These are phyloP conservation scores for Sodiomyces alkalinus DNA, from an alignment of 2,329 filamentous ascomycete species.

Conservation along the genomic window DNA sequence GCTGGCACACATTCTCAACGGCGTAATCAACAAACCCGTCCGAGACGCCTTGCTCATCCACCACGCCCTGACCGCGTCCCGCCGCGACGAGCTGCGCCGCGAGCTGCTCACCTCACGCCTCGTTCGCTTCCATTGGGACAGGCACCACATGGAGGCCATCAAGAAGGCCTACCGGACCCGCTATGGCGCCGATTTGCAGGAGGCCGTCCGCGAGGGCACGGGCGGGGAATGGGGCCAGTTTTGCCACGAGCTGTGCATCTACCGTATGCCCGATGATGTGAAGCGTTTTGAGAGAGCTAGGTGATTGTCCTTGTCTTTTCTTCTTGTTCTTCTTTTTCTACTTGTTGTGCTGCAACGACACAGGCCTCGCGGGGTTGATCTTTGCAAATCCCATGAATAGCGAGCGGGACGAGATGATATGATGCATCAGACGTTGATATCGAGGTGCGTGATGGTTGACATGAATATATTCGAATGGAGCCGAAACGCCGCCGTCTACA, in stretches of 20 bases:
- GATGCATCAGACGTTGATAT: too few species aligned
- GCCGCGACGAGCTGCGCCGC: conserved; percentile 56
- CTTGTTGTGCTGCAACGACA: too few species aligned
- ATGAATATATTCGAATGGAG: too few species aligned
- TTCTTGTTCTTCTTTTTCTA: too few species aligned
- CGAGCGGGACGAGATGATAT: too few species aligned
- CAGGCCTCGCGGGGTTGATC: too few species aligned
- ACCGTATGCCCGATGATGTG: conserved; percentile 43
- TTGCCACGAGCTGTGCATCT: conserved; percentile 54
- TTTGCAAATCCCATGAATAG: too few species aligned
- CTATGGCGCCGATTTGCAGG: conserved; percentile 59
- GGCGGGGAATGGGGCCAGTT: conserved; percentile 65
- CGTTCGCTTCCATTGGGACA: conserved; percentile 87
- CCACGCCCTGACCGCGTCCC: conserved; percentile 69
- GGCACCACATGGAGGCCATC: conserved; percentile 61
- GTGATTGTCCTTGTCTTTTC: too few species aligned
- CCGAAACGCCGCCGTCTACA: too few species aligned
- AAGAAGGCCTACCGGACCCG: conserved; percentile 68
- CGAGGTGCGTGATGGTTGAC: too few species aligned
- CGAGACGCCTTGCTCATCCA: conserved; percentile 82
- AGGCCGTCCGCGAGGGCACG: conserved; percentile 64
- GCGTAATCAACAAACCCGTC: conserved; percentile 87
- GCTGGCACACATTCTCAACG: conserved; percentile 88
- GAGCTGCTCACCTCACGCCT: conserved; percentile 80
- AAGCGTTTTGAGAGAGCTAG: conserved; percentile 32